phyloP scores from a whole-genome alignment of 2,329 filamentous ascomycete genomes.

The Aureobasidium sp. region DNA sequence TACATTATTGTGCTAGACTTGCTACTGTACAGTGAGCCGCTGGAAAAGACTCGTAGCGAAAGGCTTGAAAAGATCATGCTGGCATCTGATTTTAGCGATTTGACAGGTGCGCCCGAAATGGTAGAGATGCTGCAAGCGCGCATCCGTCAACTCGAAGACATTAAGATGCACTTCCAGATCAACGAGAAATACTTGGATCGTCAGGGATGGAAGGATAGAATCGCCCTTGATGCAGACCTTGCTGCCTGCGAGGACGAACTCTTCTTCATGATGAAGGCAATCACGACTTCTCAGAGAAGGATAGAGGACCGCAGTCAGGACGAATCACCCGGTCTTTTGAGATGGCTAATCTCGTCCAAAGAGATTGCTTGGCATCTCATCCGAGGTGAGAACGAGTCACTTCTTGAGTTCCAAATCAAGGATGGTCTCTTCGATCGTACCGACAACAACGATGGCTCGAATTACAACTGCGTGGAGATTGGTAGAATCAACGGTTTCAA shows the following conservation, averaged over 20 bases:
- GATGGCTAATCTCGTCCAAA: constrained; percentile 87
- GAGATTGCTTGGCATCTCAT: constrained; percentile 98
- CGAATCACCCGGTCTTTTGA: constrained; percentile 63
- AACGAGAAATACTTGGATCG: constrained; percentile 80
- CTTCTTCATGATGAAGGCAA: constrained; percentile 99
- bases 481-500: constrained; percentile 84
- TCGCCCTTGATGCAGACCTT: constrained; percentile 82
- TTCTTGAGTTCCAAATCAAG: constrained; percentile 87
- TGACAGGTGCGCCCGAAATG: constrained; percentile 87
- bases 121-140: constrained; percentile 84
- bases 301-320: constrained; percentile 57
- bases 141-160: constrained; percentile 87
- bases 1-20: constrained; percentile 97
- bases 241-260: constrained; percentile 88
- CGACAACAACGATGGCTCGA: constrained; percentile 94
- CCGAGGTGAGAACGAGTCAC: constrained; percentile 72
- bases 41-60: constrained; percentile 95
- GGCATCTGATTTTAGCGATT: constrained; percentile 94
- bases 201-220: constrained; percentile 82
- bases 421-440: constrained; percentile 90
- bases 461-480: constrained; percentile 84
- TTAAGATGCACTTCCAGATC: constrained; percentile 92
- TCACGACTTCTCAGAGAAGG: constrained; percentile 89
- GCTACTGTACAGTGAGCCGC: constrained; percentile 87
- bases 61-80: constrained; percentile 97